Base-by-base conservation (phyloP, 2,329 filamentous ascomycete genomes). In the Rachicladosporium sp. region DNA sequence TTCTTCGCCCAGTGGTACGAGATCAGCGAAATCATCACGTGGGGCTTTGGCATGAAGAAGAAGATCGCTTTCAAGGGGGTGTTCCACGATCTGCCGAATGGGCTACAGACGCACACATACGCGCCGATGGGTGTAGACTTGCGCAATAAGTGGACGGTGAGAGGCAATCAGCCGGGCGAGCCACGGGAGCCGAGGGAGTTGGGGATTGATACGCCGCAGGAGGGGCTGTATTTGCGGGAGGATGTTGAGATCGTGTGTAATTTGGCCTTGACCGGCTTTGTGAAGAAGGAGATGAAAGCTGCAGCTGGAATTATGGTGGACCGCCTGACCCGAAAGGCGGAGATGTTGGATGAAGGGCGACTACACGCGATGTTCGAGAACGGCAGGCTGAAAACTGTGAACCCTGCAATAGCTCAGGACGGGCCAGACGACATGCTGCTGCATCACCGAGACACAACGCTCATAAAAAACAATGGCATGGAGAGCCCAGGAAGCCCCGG, bases 1-100 rank as follows among this genome's bases (percentile, higher is more conserved):
- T 83, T 71, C 61, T 83, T 80, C 60, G 76, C 76, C 46, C 80
- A 78, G 23, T 83, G 79, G 79, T 83, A 83, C 57, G 77, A 82
- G 59, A 82, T 83, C 53, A 71, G 65, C 42, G 71, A 83, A 66
- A 71, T 76, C 51, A 78, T 83, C 43, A 78, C 81, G 55, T 74
- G 76, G 49, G 62, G 82, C 4, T 78, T 79, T 0, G 79, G 79
- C 29, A 62, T 81, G 40, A 78, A 78, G 48, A 75, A 67, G 59
- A 67, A 74, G 53, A 79, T 83, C 59, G 70, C 66, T 35, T 83
- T 83, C 63, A 80, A 76, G 44, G 79, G 76, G 43, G 80, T 78
- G 53, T 83, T 83, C 56, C 79, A 83, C 53, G 71, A 82, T 56
- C 74, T 81, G 66, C 76, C 78, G 2, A 81, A 76, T 73, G 79